These are phyloP conservation scores for Ceratobasidium sp. DNA, from an alignment of 1,284 basidiomycete species.

Conservation along the genomic window DNA sequence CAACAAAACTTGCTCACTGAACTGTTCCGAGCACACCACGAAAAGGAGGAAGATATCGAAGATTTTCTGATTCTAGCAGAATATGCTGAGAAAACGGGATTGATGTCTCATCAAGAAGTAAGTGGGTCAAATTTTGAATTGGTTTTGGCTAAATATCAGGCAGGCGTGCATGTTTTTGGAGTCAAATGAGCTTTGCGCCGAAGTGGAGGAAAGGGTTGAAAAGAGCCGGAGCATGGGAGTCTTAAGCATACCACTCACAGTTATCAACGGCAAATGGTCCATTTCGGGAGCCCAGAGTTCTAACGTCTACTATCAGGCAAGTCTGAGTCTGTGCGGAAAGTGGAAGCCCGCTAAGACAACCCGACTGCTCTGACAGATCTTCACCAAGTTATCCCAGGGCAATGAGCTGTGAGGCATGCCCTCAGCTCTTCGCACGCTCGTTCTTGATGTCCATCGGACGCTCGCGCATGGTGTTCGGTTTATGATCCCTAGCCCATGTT, in stretches of 20 bases:
- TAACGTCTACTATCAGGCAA: conserved; percentile 71
- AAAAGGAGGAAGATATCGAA: conserved; percentile 70
- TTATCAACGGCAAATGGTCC: conserved; percentile 81
- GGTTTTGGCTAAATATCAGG: neutral
- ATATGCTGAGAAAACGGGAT: conserved; percentile 62
- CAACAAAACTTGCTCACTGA: conserved; percentile 66
- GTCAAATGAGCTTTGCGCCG: conserved; percentile 69
- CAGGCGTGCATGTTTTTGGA: conserved; percentile 64
- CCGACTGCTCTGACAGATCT: neutral
- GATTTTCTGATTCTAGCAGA: conserved; percentile 66
- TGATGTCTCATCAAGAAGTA: conserved; percentile 72
- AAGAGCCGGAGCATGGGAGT: conserved; percentile 75
- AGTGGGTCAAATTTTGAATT: conserved; percentile 40
- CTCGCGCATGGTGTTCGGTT: too few relatives aligned
- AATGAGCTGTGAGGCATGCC: neutral
- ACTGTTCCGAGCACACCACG: conserved; percentile 72
- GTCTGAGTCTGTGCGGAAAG: neutral
- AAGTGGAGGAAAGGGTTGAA: conserved; percentile 71
- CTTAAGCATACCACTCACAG: conserved; percentile 78
- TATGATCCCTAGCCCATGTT: too few relatives aligned
- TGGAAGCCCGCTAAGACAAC: too few relatives aligned
- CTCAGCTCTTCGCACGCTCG: too few relatives aligned
- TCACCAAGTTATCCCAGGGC: conserved; percentile 12
- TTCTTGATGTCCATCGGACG: too few relatives aligned
- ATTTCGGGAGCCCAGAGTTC: conserved; percentile 75